phyloP scores from a whole-genome alignment of 768 basidiomycete genomes.

The Panaeolus papilionaceus region DNA sequence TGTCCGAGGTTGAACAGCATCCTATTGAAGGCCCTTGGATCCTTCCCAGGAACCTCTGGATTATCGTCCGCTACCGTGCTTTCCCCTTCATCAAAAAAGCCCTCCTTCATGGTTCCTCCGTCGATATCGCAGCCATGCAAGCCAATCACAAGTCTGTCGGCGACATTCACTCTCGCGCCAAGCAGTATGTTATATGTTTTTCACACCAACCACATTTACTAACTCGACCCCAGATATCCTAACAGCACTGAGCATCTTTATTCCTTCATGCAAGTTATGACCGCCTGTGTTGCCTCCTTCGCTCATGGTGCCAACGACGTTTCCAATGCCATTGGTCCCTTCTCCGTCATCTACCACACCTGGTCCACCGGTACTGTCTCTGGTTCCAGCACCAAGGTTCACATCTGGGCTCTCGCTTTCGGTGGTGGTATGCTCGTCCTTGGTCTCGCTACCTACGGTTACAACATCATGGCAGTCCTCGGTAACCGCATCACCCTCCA shows the following conservation, averaged over 20 bases:
- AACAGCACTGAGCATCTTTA: constrained; percentile 39
- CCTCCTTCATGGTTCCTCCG: constrained; percentile 29
- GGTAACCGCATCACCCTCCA: constrained; percentile 37
- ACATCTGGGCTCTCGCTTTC: constrained; percentile 33
- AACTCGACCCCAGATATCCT: constrained; percentile 29
- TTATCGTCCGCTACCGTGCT: constrained; percentile 33
- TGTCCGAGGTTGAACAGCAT: constrained; percentile 25
- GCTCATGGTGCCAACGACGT: constrained; percentile 38
- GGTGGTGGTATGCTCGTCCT: constrained; percentile 34
- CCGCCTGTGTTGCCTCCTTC: constrained; percentile 36
- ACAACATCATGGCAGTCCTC: constrained; percentile 38
- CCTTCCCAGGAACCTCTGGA: constrained; percentile 33
- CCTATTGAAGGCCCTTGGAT: constrained; percentile 37
- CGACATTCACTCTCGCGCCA: constrained; percentile 27
- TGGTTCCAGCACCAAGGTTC: constrained; percentile 27
- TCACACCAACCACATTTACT: neutral
- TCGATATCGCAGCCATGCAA: constrained; percentile 33
- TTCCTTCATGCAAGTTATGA: constrained; percentile 38
- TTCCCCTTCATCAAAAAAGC: constrained; percentile 29
- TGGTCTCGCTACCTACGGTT: constrained; percentile 31
- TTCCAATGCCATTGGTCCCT: constrained; percentile 37
- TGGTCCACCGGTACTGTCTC: constrained; percentile 31
- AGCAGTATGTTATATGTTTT: constrained; percentile 25
- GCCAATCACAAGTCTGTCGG: constrained; percentile 18
- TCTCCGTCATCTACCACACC: constrained; percentile 33